Evolutionary conservation across 225 moss, liverwort and hornwort species (phyloP).

Genomic region (Pseudoscleropodium purum): DNA sequence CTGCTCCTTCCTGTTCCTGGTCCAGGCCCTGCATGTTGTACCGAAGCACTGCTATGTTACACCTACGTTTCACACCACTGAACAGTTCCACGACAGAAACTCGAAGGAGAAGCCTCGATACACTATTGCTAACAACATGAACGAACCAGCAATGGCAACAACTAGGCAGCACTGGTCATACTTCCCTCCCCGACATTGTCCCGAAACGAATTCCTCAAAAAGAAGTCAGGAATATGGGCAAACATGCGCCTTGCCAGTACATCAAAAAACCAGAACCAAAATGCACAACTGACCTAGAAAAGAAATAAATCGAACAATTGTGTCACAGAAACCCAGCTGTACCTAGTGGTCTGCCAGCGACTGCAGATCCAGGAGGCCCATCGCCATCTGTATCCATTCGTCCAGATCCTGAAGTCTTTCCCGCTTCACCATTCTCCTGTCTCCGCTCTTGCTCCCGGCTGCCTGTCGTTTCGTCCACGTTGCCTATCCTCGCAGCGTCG

Average conservation of each 20-base stretch:
- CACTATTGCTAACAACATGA: not conserved
- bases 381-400: slow-evolving; percentile 44
- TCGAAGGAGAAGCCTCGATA: not conserved
- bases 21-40: slow-evolving; percentile 47
- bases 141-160: not conserved
- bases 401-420: slow-evolving; percentile 25
- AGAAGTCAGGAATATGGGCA: not conserved
- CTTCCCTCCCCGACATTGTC: not conserved
- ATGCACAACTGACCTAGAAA: not conserved
- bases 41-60: not conserved
- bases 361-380: slow-evolving; percentile 31
- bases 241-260: not conserved
- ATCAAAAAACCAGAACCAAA: not conserved
- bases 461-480: slow-evolving; percentile 25
- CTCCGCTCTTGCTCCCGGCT: slow-evolving; percentile 43
- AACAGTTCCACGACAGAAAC: not conserved
- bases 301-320: not conserved
- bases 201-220: not conserved
- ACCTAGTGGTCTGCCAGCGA: slow-evolving; percentile 74
- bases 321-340: not conserved
- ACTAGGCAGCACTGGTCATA: not conserved
- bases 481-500: slow-evolving; percentile 28
- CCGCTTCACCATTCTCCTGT: slow-evolving; percentile 42
- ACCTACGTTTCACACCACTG: not conserved
- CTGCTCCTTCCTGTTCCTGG: slow-evolving; percentile 44